Evolutionary conservation across 306 rosid genomes (phyloP), one percentile per base, ranked within the genome.

Genomic region (Cicer pinnatifidum): DNA sequence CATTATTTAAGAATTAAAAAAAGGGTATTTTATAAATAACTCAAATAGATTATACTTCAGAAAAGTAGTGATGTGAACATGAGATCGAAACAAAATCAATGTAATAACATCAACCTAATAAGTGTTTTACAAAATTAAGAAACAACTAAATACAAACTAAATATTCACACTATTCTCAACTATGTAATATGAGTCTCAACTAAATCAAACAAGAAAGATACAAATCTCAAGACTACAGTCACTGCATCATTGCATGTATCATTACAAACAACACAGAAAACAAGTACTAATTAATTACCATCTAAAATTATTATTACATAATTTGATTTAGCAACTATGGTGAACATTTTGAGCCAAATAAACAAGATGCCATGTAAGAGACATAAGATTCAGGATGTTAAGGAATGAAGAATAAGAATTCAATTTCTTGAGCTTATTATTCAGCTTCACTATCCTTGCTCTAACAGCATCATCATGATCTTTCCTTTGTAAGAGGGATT

Each of bases 321-420:
- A 7, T 4, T 28, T 37, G 16, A n/a, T 48, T n/a, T 59, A 67
- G 56, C 76, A 72, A 58, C 35, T 9, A 0, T 2, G 9, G 50
- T 69, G 61, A 33, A 80, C 67, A 45, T 75, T 86, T 69, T 82
- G 86, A 39, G 81, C 86, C 63, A 92, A 82, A 72, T 89, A 81
- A 54, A 88, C 84, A 0, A 88, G 84, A 81, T 92, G 92, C 84
- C 90, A 92, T 9, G 85, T 78, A n/a, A 92, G 96, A 48, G 88
- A 80, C 88, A 86, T 82, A 6, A 89, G 85, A 28, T 86, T 84
- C 6, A 84, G 59, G 60, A 88, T 67, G 51, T 92, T 92, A 0
- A 90, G 79, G 45, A 84, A 6, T 1, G 98, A 87, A 0, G 98
- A 88, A 67, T 71, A 77, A 5, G 89, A 70, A 72, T 88, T 92